Base-by-base conservation (phyloP, 495 filamentous ascomycete species). In the Cercophora scortea region DNA sequence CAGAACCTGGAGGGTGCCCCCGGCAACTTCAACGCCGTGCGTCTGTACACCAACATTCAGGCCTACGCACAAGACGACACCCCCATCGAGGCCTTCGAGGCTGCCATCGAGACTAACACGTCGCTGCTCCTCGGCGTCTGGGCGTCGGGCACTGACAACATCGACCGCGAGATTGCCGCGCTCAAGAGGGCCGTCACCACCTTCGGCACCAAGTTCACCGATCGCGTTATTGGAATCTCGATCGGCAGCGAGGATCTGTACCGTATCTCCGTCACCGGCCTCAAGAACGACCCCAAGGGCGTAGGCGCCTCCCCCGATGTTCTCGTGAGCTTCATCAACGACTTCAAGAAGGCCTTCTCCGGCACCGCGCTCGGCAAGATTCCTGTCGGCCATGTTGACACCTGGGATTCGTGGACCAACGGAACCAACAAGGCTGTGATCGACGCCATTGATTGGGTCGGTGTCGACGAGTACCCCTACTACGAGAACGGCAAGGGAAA, bases 221-320 rank as follows among this genome's bases (percentile, higher is more conserved):
- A 75, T 45, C 74, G 75, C 52, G 69, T 80, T 52, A 71, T 79
- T 32, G 76, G 72, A 48, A 71, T 79, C 49, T 70, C 66, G 17
- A 76, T 79, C 39, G 77, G 77, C 42, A 72, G 65, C 61, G 77
- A 80, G 64, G 77, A 80, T 47, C 62, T 80, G 12, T 80, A 80
- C 73, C 75, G 77, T 51, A 50, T 53, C 43, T 73, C 70, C 6
- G 68, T 59, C 42, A 70, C 69, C 18, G 71, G 71, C 47, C 51
- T 71, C 54, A 58, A 54, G 57, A 74, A 74, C 66, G 58, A 72
- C 50, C 55, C 68, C 4, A 25, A 25, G 25, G 69, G 68, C 40
- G 59, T 70, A 15, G 77, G 76, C 51, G 71, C 68, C 32, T 61
- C 53, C 13, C 73, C 76, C 32, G 52, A 62, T 18, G 66, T 58